Base-by-base conservation (phyloP, 805 yeast genomes). In the Zygotorulaspora sp. region DNA sequence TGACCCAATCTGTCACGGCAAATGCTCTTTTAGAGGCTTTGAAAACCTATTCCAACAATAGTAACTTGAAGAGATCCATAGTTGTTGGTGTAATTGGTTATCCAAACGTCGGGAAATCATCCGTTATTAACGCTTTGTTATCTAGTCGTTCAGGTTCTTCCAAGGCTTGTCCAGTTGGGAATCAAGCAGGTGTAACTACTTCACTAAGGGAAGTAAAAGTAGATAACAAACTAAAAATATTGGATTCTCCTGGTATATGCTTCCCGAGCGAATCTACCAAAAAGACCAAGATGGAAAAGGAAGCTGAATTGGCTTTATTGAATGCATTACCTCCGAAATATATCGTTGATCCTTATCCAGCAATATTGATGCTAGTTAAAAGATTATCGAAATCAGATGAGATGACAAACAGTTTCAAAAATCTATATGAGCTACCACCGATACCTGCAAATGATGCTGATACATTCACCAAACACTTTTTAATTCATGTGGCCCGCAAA, bases 201-300 rank as follows among this genome's bases (percentile, higher is more conserved):
- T 70, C 90, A 3, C 68, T 92, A 61, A 78, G 97, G 66, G 94
- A 88, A 62, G 88, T 90, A 42, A 92, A 90, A 66, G 74, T 90
- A 44, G 98, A 90, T 63, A 83, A 80, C 57, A 88, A 88, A 62
- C 74, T 90, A 52, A 86, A 83, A 63, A 73, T 90, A 48, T 71
- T 90, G 56, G 98, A 90, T 64, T 86, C 96, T 38, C 98, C 98
- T 36, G 98, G 98, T 58, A 92, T 90, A 45, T 96, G 92, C 27
- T 90, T 92, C 78, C 97, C 97, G 35, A 60, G 63, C 31, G 82
- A 76, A 48, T 75, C 67, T 44, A 72, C 70, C 50, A 73, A 70
- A 50, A 67, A 67, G 47, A 62, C 68, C 41, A 79, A 73, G 54
- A 61, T 67, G 16, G 84, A 81, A 47, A 86, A 81, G 60, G 84